Base-by-base conservation (phyloP, 2,329 filamentous ascomycete genomes). In the Trichoderma cornu-damae region DNA sequence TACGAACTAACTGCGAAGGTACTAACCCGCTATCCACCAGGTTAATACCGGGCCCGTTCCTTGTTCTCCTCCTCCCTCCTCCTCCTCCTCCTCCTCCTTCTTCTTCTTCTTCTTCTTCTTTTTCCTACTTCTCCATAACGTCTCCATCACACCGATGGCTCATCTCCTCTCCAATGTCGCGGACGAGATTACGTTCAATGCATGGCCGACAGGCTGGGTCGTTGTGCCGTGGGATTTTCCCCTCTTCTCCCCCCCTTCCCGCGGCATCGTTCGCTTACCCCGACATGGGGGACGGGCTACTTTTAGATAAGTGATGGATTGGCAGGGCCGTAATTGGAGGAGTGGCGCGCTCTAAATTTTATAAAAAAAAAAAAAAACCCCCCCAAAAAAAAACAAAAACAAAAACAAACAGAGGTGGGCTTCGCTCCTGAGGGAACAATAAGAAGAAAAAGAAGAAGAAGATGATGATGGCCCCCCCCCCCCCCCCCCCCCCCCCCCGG, bases 101-200 rank as follows among this genome's bases (percentile, higher is more conserved):
- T 11, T 46, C 28, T 42, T 22, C 37, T 40, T 16, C 24, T 44
- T 14, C 24, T 50, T 9, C 14, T 14, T 37, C n/a, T 38, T 18
- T 34, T 11, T 26, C 35, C 7, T 2, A 16, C 9, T 22, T 46
- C 42, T 38, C 51, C 51, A 54, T 37, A 54, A 37, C 34, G 22
- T 37, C 38, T 16, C 32, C 42, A 40, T 43, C n/a, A 24, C 32
- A 14, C 30, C 42, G 16, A 54, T 47, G 51, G 51, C 22, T 46
- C 48, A 14, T 22, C 22, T 42, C 11, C 32, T 54, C 22, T 35
- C n/a, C 32, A 47, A 38, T 38, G 35, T 54, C 11, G 42, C 22
- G 40, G 42, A 46, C 42, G 42, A 54, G 51, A 54, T 54, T 54
- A 47, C 51, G 30, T 38, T 54, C 18, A 54, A 54, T 54, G 51